A percentile compares a stretch with the other conserved stretches of the same genome.
Conservation (phyloP, 176 grass and related monocot genomes). For the Triticum aestivum region IWGSC_CS_RefSeq_v2.1 NC_057802.1:362202302-362202801, state of each 20-base stretch:
- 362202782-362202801: constrained; percentile 93
- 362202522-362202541: constrained; percentile 22
- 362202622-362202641: neutral
- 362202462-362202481: constrained; percentile 89
- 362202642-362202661: neutral
- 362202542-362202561: neutral
- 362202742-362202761: constrained; percentile 94
- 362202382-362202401: constrained; percentile 89
- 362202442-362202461: constrained; percentile 99
- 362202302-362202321: neutral
- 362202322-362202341: neutral
- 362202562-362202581: neutral
- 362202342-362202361: neutral
- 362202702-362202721: neutral
- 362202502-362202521: constrained; percentile 78
- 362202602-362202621: neutral
- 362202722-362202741: neutral
- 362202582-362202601: neutral
- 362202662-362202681: neutral
- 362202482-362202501: constrained; percentile 93
- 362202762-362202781: constrained; percentile 99
- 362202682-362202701: neutral
- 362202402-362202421: constrained; percentile 97
- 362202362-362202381: constrained; percentile 65
- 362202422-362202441: constrained; percentile 98